Base-by-base conservation (phyloP, 768 basidiomycete genomes). In the Rhodosporidiobolus odoratus region DNA sequence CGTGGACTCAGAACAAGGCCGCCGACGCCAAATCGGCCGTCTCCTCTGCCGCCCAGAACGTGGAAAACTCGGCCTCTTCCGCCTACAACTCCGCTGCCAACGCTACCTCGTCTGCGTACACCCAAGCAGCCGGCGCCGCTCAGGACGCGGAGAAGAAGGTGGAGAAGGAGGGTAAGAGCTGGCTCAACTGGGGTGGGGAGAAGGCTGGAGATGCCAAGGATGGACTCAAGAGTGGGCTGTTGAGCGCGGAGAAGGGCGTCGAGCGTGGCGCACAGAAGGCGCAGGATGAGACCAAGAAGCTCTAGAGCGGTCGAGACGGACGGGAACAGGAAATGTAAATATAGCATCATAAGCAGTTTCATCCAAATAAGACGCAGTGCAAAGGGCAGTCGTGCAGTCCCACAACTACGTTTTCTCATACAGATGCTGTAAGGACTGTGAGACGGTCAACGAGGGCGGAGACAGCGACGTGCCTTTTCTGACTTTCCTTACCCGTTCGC, bases 151-250 rank as follows among this genome's bases (percentile, higher is more conserved):
- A 43, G 38, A 37, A 40, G 40, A 60, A 70, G 50, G 59, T 30
- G 38, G 57, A 65, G 58, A 8, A 40, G 23, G 69, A 70, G 41
- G 58, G 50, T 34, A 56, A 56, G 69, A 32, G 45, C 30, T 70
- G 69, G 69, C 53, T 58, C 38, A 65, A 56, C 58, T 70, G 69
- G 69, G 6, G n/a, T 9, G 58, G 60, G 27, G n/a, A 45, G 4
- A 70, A 70, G 63, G 69, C 69, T 37, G 62, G 40, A 10, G 58
- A 70, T 10, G 69, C 40, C 32, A 70, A 70, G 69, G 58, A 70
- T n/a, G 52, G 50, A 9, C 8, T 70, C 50, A 70, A 70, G 58
- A 32, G 23, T 16, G 65, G 65, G 9, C 61, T 71, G 10, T 65
- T 71, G 47, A 41, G 30, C 9, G 69, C 69, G 30, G 69, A 71